A percentile compares a stretch with the other conserved stretches of the same genome.
phyloP scores from a whole-genome alignment of 2,329 filamentous ascomycete species.

The Scytalidium lignicola region DNA sequence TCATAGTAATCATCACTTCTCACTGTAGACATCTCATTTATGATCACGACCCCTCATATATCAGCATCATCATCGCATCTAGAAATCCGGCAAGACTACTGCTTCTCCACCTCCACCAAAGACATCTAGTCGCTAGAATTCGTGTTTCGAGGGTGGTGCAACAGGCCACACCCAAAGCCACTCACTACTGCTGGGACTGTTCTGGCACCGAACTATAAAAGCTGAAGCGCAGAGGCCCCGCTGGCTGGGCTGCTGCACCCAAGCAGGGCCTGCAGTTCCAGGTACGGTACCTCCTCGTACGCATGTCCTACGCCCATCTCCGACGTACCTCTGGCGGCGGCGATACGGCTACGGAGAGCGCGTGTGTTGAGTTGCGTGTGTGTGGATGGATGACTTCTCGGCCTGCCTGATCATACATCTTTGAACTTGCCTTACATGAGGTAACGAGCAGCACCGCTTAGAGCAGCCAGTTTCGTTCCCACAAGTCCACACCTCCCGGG shows the following conservation, averaged over 20 bases:
- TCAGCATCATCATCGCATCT: background rate
- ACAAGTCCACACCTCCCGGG: background rate
- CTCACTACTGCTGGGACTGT: background rate
- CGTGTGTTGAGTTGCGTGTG: background rate
- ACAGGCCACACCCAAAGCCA: background rate
- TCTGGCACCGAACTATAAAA: too few relatives aligned
- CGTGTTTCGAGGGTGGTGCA: background rate
- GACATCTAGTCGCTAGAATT: background rate
- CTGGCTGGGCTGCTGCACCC: background rate
- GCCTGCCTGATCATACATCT: background rate
- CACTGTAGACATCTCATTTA: background rate
- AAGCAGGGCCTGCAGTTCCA: background rate
- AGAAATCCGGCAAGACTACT: background rate
- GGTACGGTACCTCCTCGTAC: background rate
- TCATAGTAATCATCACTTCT: background rate
- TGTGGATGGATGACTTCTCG: background rate
- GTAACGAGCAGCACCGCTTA: background rate
- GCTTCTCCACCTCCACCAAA: background rate
- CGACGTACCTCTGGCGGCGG: background rate
- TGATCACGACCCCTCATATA: background rate
- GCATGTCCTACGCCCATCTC: background rate
- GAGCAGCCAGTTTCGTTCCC: background rate
- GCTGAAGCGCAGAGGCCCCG: background rate
- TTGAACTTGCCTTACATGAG: background rate
- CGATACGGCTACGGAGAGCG: background rate